Percentiles rank a stretch among this genome's conserved stretches.
These are phyloP conservation scores for Phytophthora nicotianae DNA, from an alignment of 352 stramenopile genomes.

Conservation along the genomic window DNA sequence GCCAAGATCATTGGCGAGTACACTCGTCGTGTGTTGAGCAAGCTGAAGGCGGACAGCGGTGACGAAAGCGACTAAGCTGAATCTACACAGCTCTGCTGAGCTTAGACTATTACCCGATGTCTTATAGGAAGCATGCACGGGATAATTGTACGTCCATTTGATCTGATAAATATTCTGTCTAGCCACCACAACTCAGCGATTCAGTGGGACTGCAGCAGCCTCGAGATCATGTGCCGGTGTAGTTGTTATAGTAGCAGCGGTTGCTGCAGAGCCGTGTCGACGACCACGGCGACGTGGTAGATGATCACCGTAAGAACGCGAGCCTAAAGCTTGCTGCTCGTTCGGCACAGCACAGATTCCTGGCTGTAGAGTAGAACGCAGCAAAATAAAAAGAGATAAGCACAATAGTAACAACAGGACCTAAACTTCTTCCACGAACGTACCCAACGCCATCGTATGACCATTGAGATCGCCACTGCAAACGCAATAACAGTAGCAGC, in stretches of 20 bases:
- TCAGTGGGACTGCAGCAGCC: constrained; percentile 26
- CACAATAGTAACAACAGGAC: not conserved
- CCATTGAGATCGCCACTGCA: constrained; percentile 69
- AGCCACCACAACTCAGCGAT: constrained; percentile 23
- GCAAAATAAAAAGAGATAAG: constrained; percentile 15
- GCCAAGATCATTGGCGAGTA: constrained; percentile 90
- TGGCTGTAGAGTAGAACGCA: constrained; percentile 41
- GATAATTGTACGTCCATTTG: constrained; percentile 30
- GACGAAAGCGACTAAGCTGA: constrained; percentile 73
- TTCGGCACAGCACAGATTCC: constrained; percentile 77
- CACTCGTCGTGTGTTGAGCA: constrained; percentile 83
- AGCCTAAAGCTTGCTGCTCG: constrained; percentile 58
- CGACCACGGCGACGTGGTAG: constrained; percentile 28
- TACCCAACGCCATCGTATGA: constrained; percentile 78
- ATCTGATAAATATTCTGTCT: constrained; percentile 10
- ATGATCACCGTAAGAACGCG: constrained; percentile 32
- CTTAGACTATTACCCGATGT: constrained; percentile 19
- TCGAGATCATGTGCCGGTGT: constrained; percentile 30
- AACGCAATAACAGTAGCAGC: constrained; percentile 75
- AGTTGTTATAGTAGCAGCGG: constrained; percentile 17
- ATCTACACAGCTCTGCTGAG: not conserved
- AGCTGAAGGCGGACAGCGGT: constrained; percentile 86
- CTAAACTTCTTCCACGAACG: constrained; percentile 7
- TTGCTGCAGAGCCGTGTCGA: constrained; percentile 20
- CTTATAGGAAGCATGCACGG: constrained; percentile 13